These are phyloP conservation scores for Cerrena zonata DNA, from an alignment of 1,284 basidiomycete genomes.

Conservation along the genomic window DNA sequence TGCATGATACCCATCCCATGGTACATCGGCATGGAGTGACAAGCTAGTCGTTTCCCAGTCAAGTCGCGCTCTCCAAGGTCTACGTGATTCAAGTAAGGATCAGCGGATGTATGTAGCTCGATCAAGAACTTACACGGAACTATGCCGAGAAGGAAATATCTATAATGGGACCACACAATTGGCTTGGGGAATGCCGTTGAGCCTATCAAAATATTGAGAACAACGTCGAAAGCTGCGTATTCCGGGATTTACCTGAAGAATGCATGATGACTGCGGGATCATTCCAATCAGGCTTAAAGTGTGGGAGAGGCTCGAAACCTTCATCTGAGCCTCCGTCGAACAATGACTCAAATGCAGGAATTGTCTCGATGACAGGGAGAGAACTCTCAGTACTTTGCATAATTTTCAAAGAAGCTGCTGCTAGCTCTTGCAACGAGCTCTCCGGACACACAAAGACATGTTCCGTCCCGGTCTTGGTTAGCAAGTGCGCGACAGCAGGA, in stretches of 20 bases:
- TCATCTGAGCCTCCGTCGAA: constrained; percentile 8
- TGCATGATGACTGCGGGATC: constrained; percentile 25
- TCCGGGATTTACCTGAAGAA: constrained; percentile 26
- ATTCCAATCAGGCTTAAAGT: constrained; percentile 15
- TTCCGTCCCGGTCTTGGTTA: constrained; percentile 22
- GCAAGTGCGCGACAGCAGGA: constrained; percentile 31
- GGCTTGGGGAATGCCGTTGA: constrained; percentile 21
- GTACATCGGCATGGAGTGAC: constrained; percentile 22
- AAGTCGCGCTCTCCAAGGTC: constrained; percentile 19
- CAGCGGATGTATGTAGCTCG: no score
- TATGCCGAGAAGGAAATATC: constrained; percentile 4
- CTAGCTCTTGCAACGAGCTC: constrained; percentile 13
- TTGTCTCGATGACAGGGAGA: constrained; percentile 9
- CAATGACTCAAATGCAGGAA: constrained; percentile 21
- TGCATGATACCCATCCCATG: constrained; percentile 21
- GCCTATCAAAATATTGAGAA: constrained; percentile 8
- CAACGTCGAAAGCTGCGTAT: constrained; percentile 5
- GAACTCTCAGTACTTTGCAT: constrained; percentile 7
- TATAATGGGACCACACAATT: constrained; percentile 13
- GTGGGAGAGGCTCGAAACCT: constrained; percentile 16
- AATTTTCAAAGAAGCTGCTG: constrained; percentile 11
- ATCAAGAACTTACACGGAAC: constrained; percentile 9
- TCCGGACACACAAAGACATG: constrained; percentile 26
- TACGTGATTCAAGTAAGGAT: constrained; percentile 2
- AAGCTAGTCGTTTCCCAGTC: constrained; percentile 15